A percentile compares a stretch with the other conserved stretches of the same genome.
These are phyloP conservation scores for Hyaloperonospora arabidopsidis DNA, from an alignment of 352 stramenopile genomes.

Conservation along the genomic window DNA sequence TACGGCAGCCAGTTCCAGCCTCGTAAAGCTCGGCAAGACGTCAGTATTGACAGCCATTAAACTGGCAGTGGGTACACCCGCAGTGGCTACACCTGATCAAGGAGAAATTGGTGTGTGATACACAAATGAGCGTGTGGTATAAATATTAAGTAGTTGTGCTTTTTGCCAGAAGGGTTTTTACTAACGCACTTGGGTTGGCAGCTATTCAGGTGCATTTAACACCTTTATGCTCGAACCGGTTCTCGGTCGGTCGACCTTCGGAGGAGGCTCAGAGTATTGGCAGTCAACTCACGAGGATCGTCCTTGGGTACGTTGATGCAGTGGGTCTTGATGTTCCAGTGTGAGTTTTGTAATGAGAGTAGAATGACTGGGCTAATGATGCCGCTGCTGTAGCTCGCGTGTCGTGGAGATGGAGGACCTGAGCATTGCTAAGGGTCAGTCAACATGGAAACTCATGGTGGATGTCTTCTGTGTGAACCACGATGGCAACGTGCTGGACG, in stretches of 20 bases:
- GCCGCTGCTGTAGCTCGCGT: conserved; percentile 35
- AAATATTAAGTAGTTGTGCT: no score
- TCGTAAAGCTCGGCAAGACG: conserved; percentile 71
- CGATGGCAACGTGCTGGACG: conserved; percentile 74
- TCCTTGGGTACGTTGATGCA: conserved; percentile 41
- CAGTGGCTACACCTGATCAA: conserved; percentile 61
- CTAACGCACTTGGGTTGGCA: conserved; percentile 10
- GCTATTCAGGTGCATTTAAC: conserved; percentile 76
- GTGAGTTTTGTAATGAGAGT: no score
- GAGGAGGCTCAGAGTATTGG: conserved; percentile 73
- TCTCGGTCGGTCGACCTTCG: conserved; percentile 56
- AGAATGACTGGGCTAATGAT: neutral
- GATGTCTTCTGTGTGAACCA: conserved; percentile 77
- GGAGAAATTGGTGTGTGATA: conserved; percentile 50
- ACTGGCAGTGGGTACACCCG: conserved; percentile 61
- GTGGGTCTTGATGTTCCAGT: neutral
- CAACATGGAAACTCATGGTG: conserved; percentile 75
- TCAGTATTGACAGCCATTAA: conserved; percentile 66
- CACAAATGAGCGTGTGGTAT: no score
- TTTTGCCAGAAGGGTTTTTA: neutral
- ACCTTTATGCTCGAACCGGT: conserved; percentile 67
- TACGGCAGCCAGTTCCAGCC: conserved; percentile 55
- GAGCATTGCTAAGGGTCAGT: conserved; percentile 65
- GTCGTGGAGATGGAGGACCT: conserved; percentile 73
- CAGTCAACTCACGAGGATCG: conserved; percentile 64